These are phyloP conservation scores for Mortierella alpina DNA, from an alignment of 192 early-diverging fungal genomes.

Conservation along the genomic window DNA sequence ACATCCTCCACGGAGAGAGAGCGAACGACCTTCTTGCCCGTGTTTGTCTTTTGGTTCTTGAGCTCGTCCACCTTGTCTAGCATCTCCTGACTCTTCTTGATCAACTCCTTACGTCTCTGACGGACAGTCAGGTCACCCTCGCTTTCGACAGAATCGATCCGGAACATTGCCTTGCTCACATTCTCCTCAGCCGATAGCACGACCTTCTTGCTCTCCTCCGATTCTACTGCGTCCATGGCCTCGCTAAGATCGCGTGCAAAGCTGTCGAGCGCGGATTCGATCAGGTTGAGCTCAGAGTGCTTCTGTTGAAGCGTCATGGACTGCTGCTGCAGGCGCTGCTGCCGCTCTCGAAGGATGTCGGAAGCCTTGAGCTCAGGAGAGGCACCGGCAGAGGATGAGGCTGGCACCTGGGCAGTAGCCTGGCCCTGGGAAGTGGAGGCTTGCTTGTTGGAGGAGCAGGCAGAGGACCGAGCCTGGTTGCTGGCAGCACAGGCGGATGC, in stretches of 20 bases:
- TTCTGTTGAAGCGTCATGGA: constrained; percentile 16
- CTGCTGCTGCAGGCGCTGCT: constrained; percentile 7
- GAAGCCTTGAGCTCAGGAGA: constrained; percentile 19
- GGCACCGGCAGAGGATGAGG: constrained; percentile 8
- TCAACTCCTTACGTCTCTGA: constrained; percentile 35
- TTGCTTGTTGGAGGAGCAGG: constrained; percentile 4
- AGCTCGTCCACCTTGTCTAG: constrained; percentile 31
- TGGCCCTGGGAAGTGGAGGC: not conserved
- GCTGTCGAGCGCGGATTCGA: constrained; percentile 34
- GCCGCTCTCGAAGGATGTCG: constrained; percentile 21
- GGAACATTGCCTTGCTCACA: constrained; percentile 36
- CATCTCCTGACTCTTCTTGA: constrained; percentile 36
- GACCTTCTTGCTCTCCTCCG: constrained; percentile 23
- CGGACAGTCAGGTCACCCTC: constrained; percentile 31
- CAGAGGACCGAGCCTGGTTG: not conserved
- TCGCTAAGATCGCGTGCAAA: constrained; percentile 9
- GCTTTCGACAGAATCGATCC: constrained; percentile 33
- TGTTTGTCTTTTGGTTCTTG: constrained; percentile 24
- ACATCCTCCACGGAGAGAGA: not conserved
- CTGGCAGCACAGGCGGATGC: not conserved
- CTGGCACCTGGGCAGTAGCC: not conserved
- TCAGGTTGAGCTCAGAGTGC: constrained; percentile 41
- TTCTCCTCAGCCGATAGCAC: constrained; percentile 30
- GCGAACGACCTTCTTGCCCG: constrained; percentile 30
- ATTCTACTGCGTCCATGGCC: not conserved